Evolutionary conservation across 163 green algal species (phyloP).

Genomic region (Scenedesmus sp.): DNA sequence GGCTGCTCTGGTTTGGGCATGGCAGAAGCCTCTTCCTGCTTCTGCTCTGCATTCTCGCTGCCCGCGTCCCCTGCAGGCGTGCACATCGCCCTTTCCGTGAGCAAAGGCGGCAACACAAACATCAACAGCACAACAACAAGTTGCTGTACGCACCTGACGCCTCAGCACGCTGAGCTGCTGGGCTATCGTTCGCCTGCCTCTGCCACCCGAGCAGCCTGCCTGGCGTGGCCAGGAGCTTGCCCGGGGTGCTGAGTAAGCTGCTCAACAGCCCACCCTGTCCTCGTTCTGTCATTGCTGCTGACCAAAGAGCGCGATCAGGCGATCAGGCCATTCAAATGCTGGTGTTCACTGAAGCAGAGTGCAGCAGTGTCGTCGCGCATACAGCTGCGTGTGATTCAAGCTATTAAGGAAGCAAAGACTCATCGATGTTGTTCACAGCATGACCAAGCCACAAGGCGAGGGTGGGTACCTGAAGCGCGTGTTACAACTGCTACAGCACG

Average conservation of each 20-base stretch:
- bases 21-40: not conserved
- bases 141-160: not conserved
- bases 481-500: slow-evolving; percentile 1
- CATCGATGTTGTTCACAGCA: no score
- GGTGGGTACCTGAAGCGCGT: not conserved
- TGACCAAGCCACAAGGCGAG: no score
- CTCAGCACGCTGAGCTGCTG: slow-evolving; percentile 5
- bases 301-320: not conserved
- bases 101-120: not conserved
- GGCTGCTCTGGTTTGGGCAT: not conserved
- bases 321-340: not conserved
- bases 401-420: not conserved
- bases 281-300: not conserved
- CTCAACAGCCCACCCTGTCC: not conserved
- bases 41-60: slow-evolving; percentile 34
- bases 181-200: not conserved
- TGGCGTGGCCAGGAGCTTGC: slow-evolving; percentile 12
- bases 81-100: not conserved
- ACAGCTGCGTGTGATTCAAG: not conserved
- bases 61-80: slow-evolving; percentile 20
- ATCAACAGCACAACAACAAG: not conserved
- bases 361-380: not conserved
- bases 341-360: not conserved
- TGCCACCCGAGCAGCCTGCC: slow-evolving; percentile 14
- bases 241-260: not conserved